Evolutionary conservation across 2,329 filamentous ascomycete species (phyloP), one percentile per base, ranked within the genome.

Genomic region (Harringtonia aguacate): DNA sequence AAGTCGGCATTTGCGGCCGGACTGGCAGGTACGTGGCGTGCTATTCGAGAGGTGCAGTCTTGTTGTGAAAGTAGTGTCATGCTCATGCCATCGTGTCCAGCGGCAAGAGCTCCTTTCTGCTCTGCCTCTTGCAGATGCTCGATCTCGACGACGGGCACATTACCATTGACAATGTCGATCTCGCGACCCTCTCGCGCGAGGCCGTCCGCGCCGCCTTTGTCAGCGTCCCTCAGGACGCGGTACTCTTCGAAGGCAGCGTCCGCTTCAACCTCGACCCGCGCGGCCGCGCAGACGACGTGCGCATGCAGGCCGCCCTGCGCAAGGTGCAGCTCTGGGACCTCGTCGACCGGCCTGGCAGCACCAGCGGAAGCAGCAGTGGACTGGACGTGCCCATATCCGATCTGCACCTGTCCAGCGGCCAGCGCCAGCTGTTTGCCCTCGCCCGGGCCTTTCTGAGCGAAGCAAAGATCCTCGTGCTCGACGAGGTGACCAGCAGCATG

Each of bases 341-440:
- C 1, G 55, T 74, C 27, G 54, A 63, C 5, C 48, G 55, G 1
- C 56, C 54, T 7, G 64, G 65, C 8, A 37, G 36, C 14, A 21
- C 54, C 7, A 64, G 65, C 8, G 27, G 36, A 4, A 21, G 24
- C 22, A 4, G 36, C 14, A 12, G 36, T 22, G 62, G 62, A 2
- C 50, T 72, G 8, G 58, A 62, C n/a, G 54, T 53, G 5, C 53
- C 58, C 6, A 56, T 69, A 36, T 53, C 55, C 13, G 50, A 53
- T 3, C 43, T 61, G 5, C 52, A 53, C 10, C 51, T 62, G 21
- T 62, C 62, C 0, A 57, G 61, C 41, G 70, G 71, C 1, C 65
- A 76, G 53, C 61, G 61, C 37, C 71, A 75, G 53, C 56, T 76
- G 8, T 68, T 75, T 46, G 66, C 62, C 34, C 55, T 76, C 1